phyloP scores from a whole-genome alignment of 2,329 filamentous ascomycete genomes.

The Sarocladiaceae sp. region DNA sequence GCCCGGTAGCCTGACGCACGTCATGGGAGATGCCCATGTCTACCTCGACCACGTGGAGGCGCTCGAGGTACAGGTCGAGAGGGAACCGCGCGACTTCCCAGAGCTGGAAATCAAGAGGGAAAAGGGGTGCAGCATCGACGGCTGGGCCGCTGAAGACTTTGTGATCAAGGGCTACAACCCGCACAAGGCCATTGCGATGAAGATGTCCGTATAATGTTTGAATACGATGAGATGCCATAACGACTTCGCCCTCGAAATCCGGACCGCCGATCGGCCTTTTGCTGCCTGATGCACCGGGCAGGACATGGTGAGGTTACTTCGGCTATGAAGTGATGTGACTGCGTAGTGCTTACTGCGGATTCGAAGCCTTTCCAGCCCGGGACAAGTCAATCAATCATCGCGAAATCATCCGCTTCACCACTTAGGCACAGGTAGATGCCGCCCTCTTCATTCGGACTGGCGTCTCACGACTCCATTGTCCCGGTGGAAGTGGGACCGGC shows the following conservation, averaged over 20 bases:
- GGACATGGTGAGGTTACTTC: too few relatives aligned
- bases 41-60: conserved; percentile 92
- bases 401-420: too few relatives aligned
- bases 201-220: conserved; percentile 77
- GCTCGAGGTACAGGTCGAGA: conserved; percentile 68
- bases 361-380: too few relatives aligned
- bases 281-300: too few relatives aligned
- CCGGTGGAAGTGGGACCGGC: conserved; percentile 2
- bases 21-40: conserved; percentile 97
- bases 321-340: too few relatives aligned
- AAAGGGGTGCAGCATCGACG: conserved; percentile 71
- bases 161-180: conserved; percentile 82
- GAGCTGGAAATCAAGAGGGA: conserved; percentile 65
- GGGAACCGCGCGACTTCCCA: conserved; percentile 78
- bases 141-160: conserved; percentile 85
- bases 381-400: too few relatives aligned
- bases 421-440: too few relatives aligned
- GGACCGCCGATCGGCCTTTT: too few relatives aligned
- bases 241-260: not conserved
- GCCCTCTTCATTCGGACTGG: too few relatives aligned
- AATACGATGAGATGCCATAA: not conserved
- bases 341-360: too few relatives aligned
- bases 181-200: conserved; percentile 91
- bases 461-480: too few relatives aligned
- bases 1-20: conserved; percentile 84